Evolutionary conservation across 805 yeast species (phyloP), one percentile per base, ranked within the genome.

Genomic region (Myxozyma vanderwaltii): DNA sequence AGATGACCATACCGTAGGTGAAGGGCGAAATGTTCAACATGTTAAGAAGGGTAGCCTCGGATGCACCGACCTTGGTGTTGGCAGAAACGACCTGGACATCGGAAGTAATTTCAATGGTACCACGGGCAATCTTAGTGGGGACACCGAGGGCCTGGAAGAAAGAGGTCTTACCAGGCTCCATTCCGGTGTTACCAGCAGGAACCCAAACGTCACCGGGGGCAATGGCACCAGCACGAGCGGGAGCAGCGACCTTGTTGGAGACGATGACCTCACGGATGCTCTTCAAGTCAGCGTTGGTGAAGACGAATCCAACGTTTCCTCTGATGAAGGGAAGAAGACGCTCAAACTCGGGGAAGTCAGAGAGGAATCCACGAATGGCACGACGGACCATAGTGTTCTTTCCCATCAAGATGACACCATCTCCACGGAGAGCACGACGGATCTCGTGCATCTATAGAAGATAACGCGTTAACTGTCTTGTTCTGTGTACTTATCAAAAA

Each of bases 81-180:
- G 86, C 86, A 68, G 82, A 85, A 76, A 91, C 96, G 77, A 94
- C 96, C 84, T 89, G 89, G 75, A 94, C 96, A 77, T 94, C 99
- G 73, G 88, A 81, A 79, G 90, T 91, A 81, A 94, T 94, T 84
- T 94, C 99, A 86, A 94, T 94, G 82, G 97, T 91, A 94, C 99
- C 99, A 89, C 99, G 91, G 81, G 96, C 94, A 91, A 94, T 94
- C 95, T 94, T 94, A 89, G 99, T 94, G 86, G 99, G 99, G 75
- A 94, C 97, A 89, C 98, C 98, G 76, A 94, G 86, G 77, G 99
- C 99, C 86, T 94, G 99, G 98, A 94, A 94, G 96, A 94, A 94
- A 78, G 99, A 94, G 76, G 99, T 94, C 90, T 94, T 94, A 88
- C 98, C 98, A 81, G 99, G 99, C 84, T 94, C 99, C 96, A 94